Evolutionary conservation across 768 basidiomycete species (phyloP), one percentile per base, ranked within the genome.

Genomic region (Suillus decipiens): DNA sequence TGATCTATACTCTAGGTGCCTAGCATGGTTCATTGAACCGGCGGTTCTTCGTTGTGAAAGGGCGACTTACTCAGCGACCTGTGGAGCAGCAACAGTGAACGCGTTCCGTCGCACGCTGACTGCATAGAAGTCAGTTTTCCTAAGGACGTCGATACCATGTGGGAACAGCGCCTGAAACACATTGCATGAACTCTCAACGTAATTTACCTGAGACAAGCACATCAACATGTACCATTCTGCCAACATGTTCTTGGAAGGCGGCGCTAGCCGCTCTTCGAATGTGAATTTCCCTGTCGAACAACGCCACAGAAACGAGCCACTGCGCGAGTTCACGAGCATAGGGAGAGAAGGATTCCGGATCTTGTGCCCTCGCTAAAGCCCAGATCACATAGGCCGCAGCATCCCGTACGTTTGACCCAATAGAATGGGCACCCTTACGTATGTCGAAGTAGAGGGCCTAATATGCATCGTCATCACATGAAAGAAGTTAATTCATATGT

Each of bases 251-350:
- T 76, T 99, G 97, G 73, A 93, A 99, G 14, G 96, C 93, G 19
- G 97, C 97, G 75, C 96, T 99, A 14, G 96, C 96, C 15, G 97
- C 96, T 67, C 97, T 80, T 31, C 97, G 85, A 61, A 99, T 95
- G 65, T 94, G 93, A 34, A 98, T 87, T 75, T 99, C 97, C 37
- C 97, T 86, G 78, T 99, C 97, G 72, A 87, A 96, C 36, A 94
- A 78, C 1, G 96, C 87, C 31, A 93, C 90, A 28, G 86, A 84
- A n/a, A 89, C 86, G 63, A 99, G 82, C 37, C 79, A 78, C 50
- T 80, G 84, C 6, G 96, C 91, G 24, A 99, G 82, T 53, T 80
- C 77, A 4, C 78, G 73, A 6, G 91, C 85, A 72, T 89, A 84
- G 0, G 87, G 88, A 48, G 76, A 73, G 60, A 96, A 78, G 36